These are phyloP conservation scores for Fragilaria crotonensis DNA, from an alignment of 108 stramenopile genomes.

Conservation along the genomic window DNA sequence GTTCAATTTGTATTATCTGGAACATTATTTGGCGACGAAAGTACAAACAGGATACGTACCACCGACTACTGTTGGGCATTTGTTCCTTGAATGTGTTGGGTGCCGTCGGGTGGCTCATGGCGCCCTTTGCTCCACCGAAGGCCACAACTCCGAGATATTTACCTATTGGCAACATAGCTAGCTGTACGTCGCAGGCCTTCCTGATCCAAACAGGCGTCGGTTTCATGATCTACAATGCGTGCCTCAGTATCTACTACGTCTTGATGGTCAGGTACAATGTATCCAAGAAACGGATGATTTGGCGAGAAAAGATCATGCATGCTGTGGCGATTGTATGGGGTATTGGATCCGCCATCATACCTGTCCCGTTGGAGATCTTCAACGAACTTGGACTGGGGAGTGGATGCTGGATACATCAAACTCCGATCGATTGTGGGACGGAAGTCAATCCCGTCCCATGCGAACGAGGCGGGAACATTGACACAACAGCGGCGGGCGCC, in stretches of 20 bases:
- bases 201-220: conserved; percentile 27
- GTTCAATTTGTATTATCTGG: background rate
- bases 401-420: background rate
- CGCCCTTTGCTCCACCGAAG: conserved; percentile 20
- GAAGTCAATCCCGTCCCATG: background rate
- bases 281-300: background rate
- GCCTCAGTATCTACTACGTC: conserved; percentile 29
- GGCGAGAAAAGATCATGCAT: conserved; percentile 16
- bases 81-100: conserved; percentile 13
- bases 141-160: background rate
- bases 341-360: conserved; percentile 12
- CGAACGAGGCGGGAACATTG: background rate
- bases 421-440: background rate
- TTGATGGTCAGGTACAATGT: conserved; percentile 19
- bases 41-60: conserved; percentile 5
- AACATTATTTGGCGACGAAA: background rate
- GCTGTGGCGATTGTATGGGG: conserved; percentile 17
- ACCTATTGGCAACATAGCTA: conserved; percentile 12
- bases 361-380: conserved; percentile 10
- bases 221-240: conserved; percentile 17
- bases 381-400: conserved; percentile 3
- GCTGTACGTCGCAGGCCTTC: conserved; percentile 29
- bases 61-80: conserved; percentile 27
- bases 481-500: background rate
- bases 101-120: conserved; percentile 7